Conservation (phyloP, 2,329 filamentous ascomycete genomes). For the Chaetomium olivaceum region DNA sequence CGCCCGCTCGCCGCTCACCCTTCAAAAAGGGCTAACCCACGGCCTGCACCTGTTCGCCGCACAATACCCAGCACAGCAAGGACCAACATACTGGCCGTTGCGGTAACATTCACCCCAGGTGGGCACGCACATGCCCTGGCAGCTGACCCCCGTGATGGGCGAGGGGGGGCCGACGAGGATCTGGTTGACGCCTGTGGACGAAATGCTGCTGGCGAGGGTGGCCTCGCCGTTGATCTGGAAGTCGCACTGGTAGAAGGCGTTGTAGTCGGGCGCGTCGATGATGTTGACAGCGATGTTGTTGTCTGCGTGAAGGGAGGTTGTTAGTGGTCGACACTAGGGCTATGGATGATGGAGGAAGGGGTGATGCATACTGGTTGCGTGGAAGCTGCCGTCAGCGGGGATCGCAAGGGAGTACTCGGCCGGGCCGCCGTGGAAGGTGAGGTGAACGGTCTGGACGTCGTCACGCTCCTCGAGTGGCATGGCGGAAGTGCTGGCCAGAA, state of each 20-base stretch:
- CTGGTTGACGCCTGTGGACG: slow-evolving; percentile 39
- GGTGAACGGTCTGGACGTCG: slow-evolving; percentile 41
- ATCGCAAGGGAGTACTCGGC: slow-evolving; percentile 45
- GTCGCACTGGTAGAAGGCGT: slow-evolving; percentile 45
- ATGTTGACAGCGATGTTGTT: slow-evolving; percentile 39
- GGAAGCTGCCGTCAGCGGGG: slow-evolving; percentile 43
- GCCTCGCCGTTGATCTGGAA: slow-evolving; percentile 43
- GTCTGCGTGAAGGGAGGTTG: slow-evolving; percentile 36
- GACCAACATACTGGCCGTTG: slow-evolving; percentile 41
- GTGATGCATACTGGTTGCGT: slow-evolving; percentile 41
- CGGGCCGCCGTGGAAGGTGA: slow-evolving; percentile 48
- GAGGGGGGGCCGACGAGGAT: slow-evolving; percentile 49
- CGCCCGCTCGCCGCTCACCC: neutral
- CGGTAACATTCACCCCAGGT: slow-evolving; percentile 44
- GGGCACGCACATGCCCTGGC: slow-evolving; percentile 45
- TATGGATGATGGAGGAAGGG: neutral
- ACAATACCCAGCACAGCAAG: slow-evolving; percentile 49
- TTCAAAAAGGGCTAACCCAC: slow-evolving; percentile 33
- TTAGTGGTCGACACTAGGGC: neutral
- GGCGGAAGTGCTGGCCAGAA: slow-evolving; percentile 17
- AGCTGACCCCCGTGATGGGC: slow-evolving; percentile 46
- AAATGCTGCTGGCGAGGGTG: slow-evolving; percentile 38
- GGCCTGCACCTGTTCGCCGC: slow-evolving; percentile 45
- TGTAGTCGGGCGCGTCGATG: slow-evolving; percentile 44
- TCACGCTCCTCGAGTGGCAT: slow-evolving; percentile 32